Evolutionary conservation across 164 flowering plant genomes (phyloP), one percentile per base, ranked within the genome.

Genomic region (Macadamia tetraphylla): DNA sequence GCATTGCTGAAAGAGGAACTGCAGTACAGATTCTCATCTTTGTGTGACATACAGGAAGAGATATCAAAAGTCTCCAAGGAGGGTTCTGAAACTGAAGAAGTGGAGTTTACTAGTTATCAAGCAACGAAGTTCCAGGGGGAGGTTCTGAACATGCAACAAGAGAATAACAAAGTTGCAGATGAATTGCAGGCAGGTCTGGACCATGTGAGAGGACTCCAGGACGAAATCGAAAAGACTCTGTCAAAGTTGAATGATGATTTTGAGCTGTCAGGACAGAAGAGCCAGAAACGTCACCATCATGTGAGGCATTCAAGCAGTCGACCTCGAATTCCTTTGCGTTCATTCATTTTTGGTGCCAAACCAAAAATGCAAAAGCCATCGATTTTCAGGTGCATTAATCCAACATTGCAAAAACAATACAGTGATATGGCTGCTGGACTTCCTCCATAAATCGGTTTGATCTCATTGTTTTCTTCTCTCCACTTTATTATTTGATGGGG

Each of bases 51-150:
- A 14, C 88, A 85, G 70, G 89, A 86, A 64, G 92, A 84, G 69
- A 84, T 89, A 73, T 77, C 80, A 60, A 66, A 18, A 49, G 88
- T 89, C 13, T 62, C 82, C 67, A 83, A 76, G 67, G 76, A 62
- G 10, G 70, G 84, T 58, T 76, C 83, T 23, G 84, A 76, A 58
- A 79, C 70, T 18, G 83, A 80, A 42, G 86, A 80, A 65, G 74
- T 72, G 64, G 78, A 66, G 56, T 82, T 93, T 51, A 89, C 86
- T 29, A 77, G 81, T 66, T 82, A 82, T 66, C 92, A 93, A 70
- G 95, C 97, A 31, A 91, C 89, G 13, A 90, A 89, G 75, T 87
- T 93, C 64, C 93, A 89, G 78, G 97, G 98, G 18, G 98, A 93
- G 80, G 77, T 88, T 63, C 66, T 82, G 71, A 93, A 88, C 81